phyloP scores from a whole-genome alignment of 768 basidiomycete genomes.

The Mycena metata region DNA sequence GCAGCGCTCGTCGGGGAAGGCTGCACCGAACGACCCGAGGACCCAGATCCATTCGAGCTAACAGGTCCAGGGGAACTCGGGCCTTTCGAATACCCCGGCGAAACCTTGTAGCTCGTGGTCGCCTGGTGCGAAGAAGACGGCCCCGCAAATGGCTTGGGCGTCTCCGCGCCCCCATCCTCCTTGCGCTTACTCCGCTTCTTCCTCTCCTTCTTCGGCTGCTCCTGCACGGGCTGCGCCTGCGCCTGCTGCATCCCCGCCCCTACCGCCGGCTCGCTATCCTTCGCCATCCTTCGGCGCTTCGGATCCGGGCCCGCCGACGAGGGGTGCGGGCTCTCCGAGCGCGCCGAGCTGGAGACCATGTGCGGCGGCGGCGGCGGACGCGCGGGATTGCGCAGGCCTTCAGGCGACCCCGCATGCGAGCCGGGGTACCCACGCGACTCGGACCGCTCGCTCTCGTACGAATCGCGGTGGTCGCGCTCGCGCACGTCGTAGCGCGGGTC shows the following conservation, averaged over 20 bases:
- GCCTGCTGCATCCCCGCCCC: slow-evolving; percentile 33
- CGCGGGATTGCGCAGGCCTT: slow-evolving; percentile 44
- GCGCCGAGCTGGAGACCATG: slow-evolving; percentile 21
- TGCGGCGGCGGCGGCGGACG: slow-evolving; percentile 41
- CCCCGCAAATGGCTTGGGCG: slow-evolving; percentile 56
- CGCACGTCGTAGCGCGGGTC: slow-evolving; percentile 73
- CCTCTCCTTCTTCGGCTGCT: slow-evolving; percentile 69
- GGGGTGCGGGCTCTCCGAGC: slow-evolving; percentile 59
- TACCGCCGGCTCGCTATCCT: slow-evolving; percentile 64
- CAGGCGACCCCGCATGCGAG: slow-evolving; percentile 50
- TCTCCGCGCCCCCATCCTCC: slow-evolving; percentile 63
- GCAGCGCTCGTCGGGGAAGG: slow-evolving; percentile 78
- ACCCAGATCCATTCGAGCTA: slow-evolving; percentile 76
- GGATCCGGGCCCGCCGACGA: slow-evolving; percentile 16
- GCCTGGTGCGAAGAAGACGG: slow-evolving; percentile 44
- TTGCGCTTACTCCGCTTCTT: slow-evolving; percentile 59
- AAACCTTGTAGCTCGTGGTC: slow-evolving; percentile 44
- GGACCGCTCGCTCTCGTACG: slow-evolving; percentile 51
- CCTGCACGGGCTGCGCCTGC: slow-evolving; percentile 48
- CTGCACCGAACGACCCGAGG: slow-evolving; percentile 73
- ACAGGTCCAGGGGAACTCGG: slow-evolving; percentile 70
- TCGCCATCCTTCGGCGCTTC: slow-evolving; percentile 55
- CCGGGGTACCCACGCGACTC: slow-evolving; percentile 55
- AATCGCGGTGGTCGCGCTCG: slow-evolving; percentile 52
- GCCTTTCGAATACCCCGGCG: slow-evolving; percentile 54